Percentiles rank a stretch among this genome's conserved stretches.
Conservation (phyloP, 352 stramenopile species). For the Pythium chondricola region DNA sequence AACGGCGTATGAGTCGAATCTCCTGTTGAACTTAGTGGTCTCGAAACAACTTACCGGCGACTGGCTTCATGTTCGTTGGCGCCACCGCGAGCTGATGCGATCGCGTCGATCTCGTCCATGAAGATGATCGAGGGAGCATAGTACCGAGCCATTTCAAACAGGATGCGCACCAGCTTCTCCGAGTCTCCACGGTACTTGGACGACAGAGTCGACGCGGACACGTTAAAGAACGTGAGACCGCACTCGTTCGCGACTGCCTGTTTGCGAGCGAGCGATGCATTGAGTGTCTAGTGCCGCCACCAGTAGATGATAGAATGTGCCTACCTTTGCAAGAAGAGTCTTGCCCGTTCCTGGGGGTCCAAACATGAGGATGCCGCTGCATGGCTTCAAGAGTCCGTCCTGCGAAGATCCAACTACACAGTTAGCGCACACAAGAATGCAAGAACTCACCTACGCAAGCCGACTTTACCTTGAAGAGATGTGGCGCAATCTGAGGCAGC, state of each 20-base stretch:
- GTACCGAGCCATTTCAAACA: slow-evolving; percentile 98
- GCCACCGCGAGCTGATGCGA: slow-evolving; percentile 65
- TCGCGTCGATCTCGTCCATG: slow-evolving; percentile 98
- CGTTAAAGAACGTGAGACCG: slow-evolving; percentile 98
- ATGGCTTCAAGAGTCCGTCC: slow-evolving; percentile 73
- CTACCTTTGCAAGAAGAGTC: slow-evolving; percentile 79
- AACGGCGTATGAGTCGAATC: background rate
- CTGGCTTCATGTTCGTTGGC: slow-evolving; percentile 83
- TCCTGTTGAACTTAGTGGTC: background rate
- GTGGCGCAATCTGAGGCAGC: slow-evolving; percentile 76
- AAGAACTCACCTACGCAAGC: background rate
- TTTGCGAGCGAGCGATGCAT: background rate
- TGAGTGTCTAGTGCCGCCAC: background rate
- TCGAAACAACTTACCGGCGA: slow-evolving; percentile 34
- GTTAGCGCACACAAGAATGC: background rate
- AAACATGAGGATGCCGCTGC: slow-evolving; percentile 83
- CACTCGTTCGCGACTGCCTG: slow-evolving; percentile 92
- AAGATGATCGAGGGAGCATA: slow-evolving; percentile 97
- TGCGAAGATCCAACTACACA: slow-evolving; percentile 9
- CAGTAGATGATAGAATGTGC: background rate
- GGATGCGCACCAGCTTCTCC: slow-evolving; percentile 95
- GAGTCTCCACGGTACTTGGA: slow-evolving; percentile 94
- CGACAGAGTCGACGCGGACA: slow-evolving; percentile 87
- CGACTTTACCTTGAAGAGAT: slow-evolving; percentile 54
- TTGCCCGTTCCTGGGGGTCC: slow-evolving; percentile 87